phyloP scores from a whole-genome alignment of 495 filamentous ascomycete species.

The Hamigera avellanea region DNA sequence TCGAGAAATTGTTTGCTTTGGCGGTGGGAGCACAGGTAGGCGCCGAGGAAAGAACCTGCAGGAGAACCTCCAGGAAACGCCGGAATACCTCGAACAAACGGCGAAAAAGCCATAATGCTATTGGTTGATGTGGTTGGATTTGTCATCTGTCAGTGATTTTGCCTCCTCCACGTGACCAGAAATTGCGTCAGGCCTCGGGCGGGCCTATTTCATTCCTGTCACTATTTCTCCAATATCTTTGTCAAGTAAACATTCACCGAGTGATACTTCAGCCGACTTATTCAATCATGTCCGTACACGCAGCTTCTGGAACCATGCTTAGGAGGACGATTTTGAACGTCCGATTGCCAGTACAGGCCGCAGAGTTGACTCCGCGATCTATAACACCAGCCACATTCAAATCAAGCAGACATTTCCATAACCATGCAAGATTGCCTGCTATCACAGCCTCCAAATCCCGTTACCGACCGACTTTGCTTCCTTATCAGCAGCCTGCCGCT shows the following conservation, averaged over 20 bases:
- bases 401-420: slow-evolving; percentile 24
- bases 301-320: slow-evolving; percentile 24
- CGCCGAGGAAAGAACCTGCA: no score
- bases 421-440: slow-evolving; percentile 31
- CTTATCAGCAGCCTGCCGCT: slow-evolving; percentile 30
- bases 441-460: slow-evolving; percentile 38
- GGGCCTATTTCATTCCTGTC: background rate
- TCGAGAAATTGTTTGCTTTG: no score
- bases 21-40: no score
- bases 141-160: slow-evolving; percentile 2
- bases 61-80: no score
- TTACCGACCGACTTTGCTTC: slow-evolving; percentile 35
- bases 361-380: slow-evolving; percentile 16
- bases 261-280: no score
- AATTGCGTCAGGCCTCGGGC: slow-evolving; percentile 1
- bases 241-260: no score
- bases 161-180: background rate
- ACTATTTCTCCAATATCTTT: no score
- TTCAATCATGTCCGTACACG: slow-evolving; percentile 22
- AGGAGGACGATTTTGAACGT: slow-evolving; percentile 17
- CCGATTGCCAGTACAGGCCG: slow-evolving; percentile 15
- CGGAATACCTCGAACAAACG: no score
- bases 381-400: slow-evolving; percentile 18
- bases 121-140: background rate
- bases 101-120: no score